These are phyloP conservation scores for Dictyostelium purpureum DNA, from an alignment of 78 protist species.

Conservation along the genomic window DNA sequence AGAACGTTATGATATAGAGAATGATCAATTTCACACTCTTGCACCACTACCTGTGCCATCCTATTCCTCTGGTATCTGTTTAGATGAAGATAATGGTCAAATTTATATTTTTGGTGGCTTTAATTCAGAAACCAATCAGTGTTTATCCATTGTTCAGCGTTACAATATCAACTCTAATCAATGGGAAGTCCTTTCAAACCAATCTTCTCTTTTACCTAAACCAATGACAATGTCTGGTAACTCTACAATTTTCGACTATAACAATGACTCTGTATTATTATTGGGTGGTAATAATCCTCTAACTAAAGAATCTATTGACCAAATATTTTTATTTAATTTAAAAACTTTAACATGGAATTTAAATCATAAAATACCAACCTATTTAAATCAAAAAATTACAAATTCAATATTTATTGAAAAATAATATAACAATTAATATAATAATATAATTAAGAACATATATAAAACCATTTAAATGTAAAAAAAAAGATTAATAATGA, in stretches of 20 bases:
- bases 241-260: slow-evolving; percentile 25
- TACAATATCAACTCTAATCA: slow-evolving; percentile 15
- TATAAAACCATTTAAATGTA: no score
- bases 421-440: no score
- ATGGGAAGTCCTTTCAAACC: slow-evolving; percentile 9
- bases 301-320: slow-evolving; percentile 27
- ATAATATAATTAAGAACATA: no score
- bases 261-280: not conserved
- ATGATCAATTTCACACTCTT: not conserved
- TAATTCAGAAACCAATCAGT: slow-evolving; percentile 6
- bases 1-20: slow-evolving; percentile 62
- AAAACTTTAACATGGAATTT: no score
- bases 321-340: no score
- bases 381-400: no score
- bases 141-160: slow-evolving; percentile 9
- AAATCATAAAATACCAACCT: no score
- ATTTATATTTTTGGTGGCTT: slow-evolving; percentile 70
- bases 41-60: not conserved
- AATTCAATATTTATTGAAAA: no score
- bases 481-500: no score
- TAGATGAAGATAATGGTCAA: slow-evolving; percentile 6
- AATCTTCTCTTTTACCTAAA: not conserved
- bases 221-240: slow-evolving; percentile 31
- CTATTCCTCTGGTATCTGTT: not conserved
- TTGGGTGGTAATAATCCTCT: slow-evolving; percentile 42